Conservation (phyloP, 163 green algal genomes). For the Picocystis sp. region DNA sequence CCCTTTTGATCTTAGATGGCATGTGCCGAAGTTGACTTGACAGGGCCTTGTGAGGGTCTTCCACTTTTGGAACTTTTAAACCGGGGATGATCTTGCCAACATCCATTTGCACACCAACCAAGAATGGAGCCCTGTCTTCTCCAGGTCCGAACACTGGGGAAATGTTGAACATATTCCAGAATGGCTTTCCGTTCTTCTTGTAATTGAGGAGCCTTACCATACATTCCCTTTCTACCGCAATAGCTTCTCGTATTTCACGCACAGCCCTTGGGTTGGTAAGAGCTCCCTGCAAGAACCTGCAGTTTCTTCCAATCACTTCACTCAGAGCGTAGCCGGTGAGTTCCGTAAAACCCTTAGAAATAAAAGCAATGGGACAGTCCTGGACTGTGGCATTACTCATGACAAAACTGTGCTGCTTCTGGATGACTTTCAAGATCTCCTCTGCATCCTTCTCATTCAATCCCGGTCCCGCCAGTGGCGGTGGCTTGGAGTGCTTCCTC, state of each 20-base stretch:
- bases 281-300: constrained; percentile 32
- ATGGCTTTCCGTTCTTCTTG: constrained; percentile 42
- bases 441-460: too few relatives aligned
- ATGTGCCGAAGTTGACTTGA: too few relatives aligned
- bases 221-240: constrained; percentile 31
- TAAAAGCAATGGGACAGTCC: constrained; percentile 96
- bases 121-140: constrained; percentile 52
- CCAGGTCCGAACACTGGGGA: constrained; percentile 38
- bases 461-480: too few relatives aligned
- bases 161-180: constrained; percentile 91
- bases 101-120: constrained; percentile 76
- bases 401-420: constrained; percentile 63
- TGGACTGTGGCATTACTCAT: constrained; percentile 84
- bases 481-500: too few relatives aligned
- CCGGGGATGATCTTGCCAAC: constrained; percentile 24
- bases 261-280: constrained; percentile 50
- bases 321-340: constrained; percentile 58
- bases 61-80: too few relatives aligned
- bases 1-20: too few relatives aligned
- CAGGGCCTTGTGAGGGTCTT: too few relatives aligned
- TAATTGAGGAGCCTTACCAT: constrained; percentile 67
- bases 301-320: constrained; percentile 34
- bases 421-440: too few relatives aligned
- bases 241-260: constrained; percentile 38
- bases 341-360: constrained; percentile 81